Evolutionary conservation across 306 rosid species (phyloP).

Genomic region (Acacia melanoxylon): DNA sequence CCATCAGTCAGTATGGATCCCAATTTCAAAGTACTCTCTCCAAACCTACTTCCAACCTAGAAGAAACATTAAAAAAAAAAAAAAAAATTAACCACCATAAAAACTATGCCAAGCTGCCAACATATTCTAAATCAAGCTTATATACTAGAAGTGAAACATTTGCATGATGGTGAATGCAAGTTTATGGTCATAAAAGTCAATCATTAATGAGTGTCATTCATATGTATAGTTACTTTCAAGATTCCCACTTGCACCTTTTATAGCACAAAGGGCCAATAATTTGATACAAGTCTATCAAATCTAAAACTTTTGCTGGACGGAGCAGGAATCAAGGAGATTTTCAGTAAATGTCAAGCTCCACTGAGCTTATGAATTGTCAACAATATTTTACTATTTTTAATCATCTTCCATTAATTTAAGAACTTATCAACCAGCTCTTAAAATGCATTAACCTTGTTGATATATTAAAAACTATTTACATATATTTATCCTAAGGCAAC

Average conservation of each 20-base stretch:
- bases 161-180: conserved; percentile 13
- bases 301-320: neutral
- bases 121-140: conserved; percentile 21
- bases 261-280: conserved; percentile 20
- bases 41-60: conserved; percentile 94
- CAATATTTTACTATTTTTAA: neutral
- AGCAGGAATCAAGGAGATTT: conserved; percentile 23
- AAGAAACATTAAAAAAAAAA: neutral
- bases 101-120: conserved; percentile 17
- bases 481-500: neutral
- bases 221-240: neutral
- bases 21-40: conserved; percentile 94
- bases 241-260: conserved; percentile 4
- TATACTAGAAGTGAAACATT: conserved; percentile 14
- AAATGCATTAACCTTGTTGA: neutral
- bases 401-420: neutral
- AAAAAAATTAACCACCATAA: conserved; percentile 4
- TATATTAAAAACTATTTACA: neutral
- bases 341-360: neutral
- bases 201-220: conserved; percentile 10
- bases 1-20: conserved; percentile 93
- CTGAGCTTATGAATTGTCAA: neutral
- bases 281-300: neutral
- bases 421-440: neutral
- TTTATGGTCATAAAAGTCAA: neutral